Base-by-base conservation (phyloP, 1,284 basidiomycete species). In the Exobasidium rhododendri region DNA sequence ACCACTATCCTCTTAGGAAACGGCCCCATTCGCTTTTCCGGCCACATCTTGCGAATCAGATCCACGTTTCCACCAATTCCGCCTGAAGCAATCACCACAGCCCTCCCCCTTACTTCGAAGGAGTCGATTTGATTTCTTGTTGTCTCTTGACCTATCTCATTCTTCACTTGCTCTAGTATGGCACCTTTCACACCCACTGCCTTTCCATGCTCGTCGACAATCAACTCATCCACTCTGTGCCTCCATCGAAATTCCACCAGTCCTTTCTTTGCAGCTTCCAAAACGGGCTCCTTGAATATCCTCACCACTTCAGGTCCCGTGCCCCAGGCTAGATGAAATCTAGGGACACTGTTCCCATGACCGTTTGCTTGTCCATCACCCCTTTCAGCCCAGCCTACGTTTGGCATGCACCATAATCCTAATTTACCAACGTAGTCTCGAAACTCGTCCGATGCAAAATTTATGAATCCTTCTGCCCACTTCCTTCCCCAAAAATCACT, bases 51-150 rank as follows among this genome's bases (percentile, higher is more conserved):
- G 47, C 55, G 54, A 52, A 65, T 56, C 26, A 65, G 47, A 20
- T 62, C 60, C 11, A 56, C 43, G 35, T 62, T 65, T 30, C 63
- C 63, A n/a, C 63, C 63, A 45, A 65, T 65, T 24, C 63, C 63
- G 30, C 63, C 63, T 0, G 63, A 58, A 1, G 63, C n/a, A n/a
- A 65, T 54, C 17, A 64, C 45, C n/a, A 62, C 56, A 3, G 63
- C 63, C 5, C 63, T 49, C 13, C 60, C 63, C 11, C 30, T 56
- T 29, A 64, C 31, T 5, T 44, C 47, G 35, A 65, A 65, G 2
- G 50, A 45, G 7, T 56, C 63, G 14, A 65, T 47, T 30, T 40
- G 35, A 11, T 51, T 62, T 20, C 63, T 52, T 7, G 52, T 58
- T 1, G 63, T 61, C 28, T 32, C n/a, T 29, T 26, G 43, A 31